Evolutionary conservation across 1,284 basidiomycete genomes (phyloP).

Genomic region (Pseudozyma pruni): DNA sequence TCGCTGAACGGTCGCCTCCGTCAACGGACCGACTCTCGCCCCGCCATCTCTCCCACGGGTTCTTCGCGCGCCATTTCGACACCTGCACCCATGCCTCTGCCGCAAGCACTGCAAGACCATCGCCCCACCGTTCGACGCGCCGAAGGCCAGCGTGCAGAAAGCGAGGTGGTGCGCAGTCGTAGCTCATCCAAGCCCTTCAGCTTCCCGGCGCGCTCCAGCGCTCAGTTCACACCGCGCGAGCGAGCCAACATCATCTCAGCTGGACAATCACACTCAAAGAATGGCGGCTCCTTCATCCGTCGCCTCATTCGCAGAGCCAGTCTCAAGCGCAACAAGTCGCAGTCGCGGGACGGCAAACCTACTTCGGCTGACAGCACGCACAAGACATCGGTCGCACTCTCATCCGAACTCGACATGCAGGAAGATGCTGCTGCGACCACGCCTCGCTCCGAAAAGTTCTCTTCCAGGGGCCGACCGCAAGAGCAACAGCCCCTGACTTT

Average conservation of each 20-base stretch:
- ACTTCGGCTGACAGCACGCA: slow-evolving; percentile 1
- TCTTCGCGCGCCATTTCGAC: slow-evolving; percentile 31
- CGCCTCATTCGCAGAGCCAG: slow-evolving; percentile 44
- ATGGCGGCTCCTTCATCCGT: slow-evolving; percentile 31
- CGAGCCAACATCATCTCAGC: slow-evolving; percentile 13
- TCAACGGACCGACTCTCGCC: slow-evolving; percentile 44
- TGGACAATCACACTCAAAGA: slow-evolving; percentile 7
- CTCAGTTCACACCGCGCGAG: slow-evolving; percentile 25
- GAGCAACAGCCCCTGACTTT: slow-evolving; percentile 9
- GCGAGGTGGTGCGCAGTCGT: slow-evolving; percentile 32
- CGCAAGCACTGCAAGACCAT: slow-evolving; percentile 27
- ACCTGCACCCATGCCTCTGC: slow-evolving; percentile 37
- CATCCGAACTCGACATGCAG: slow-evolving; percentile 21
- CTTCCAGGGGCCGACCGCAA: slow-evolving; percentile 12
- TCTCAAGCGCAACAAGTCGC: slow-evolving; percentile 37
- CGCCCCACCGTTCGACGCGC: slow-evolving; percentile 34
- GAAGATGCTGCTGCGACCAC: slow-evolving; percentile 6
- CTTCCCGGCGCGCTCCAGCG: slow-evolving; percentile 35
- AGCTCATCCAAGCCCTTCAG: slow-evolving; percentile 32
- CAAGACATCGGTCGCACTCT: slow-evolving; percentile 19
- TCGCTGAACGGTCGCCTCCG: slow-evolving; percentile 22
- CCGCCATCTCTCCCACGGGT: slow-evolving; percentile 30
- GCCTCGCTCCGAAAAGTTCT: slow-evolving; percentile 18
- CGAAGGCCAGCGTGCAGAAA: slow-evolving; percentile 42
- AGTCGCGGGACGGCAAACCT: slow-evolving; percentile 24